phyloP scores from a whole-genome alignment of 2,329 filamentous ascomycete genomes.

The Ceratocystiopsis sp. region DNA sequence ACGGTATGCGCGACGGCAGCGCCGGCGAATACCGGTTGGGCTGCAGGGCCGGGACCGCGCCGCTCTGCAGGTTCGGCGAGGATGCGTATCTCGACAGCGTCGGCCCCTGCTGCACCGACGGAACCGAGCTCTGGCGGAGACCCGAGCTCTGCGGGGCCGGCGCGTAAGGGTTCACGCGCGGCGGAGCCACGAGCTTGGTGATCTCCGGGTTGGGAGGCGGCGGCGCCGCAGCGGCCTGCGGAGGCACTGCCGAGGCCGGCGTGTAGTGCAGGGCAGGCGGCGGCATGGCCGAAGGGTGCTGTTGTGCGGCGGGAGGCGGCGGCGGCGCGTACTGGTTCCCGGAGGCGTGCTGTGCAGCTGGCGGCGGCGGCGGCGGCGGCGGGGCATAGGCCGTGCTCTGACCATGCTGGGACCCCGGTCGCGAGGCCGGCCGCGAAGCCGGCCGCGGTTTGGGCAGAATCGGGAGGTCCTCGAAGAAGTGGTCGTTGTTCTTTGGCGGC shows the following conservation, averaged over 20 bases:
- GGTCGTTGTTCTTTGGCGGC: neutral
- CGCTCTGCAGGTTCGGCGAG: too few relatives aligned
- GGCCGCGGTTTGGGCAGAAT: conserved; percentile 43
- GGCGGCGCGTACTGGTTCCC: conserved; percentile 6
- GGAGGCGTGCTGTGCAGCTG: too few relatives aligned
- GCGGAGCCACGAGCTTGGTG: too few relatives aligned
- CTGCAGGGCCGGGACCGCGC: conserved; percentile 12
- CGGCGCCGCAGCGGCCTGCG: neutral
- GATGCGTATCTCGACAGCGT: too few relatives aligned
- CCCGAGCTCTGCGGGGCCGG: conserved; percentile 5
- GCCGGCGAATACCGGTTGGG: conserved; percentile 37
- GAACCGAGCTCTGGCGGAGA: neutral
- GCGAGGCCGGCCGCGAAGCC: conserved; percentile 15
- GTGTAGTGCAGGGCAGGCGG: too few relatives aligned
- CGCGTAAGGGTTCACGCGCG: neutral
- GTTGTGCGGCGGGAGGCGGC: neutral
- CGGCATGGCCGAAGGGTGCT: too few relatives aligned
- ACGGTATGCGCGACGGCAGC: conserved; percentile 22
- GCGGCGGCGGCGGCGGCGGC: neutral
- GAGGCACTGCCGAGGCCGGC: too few relatives aligned
- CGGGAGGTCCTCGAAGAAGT: conserved; percentile 66
- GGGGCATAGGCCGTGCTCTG: conserved; percentile 18
- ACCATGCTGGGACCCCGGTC: conserved; percentile 40
- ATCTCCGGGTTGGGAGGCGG: neutral
- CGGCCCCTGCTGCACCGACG: too few relatives aligned